These are phyloP conservation scores for Vanrija sp. DNA, from an alignment of 1,284 basidiomycete species.

Conservation along the genomic window DNA sequence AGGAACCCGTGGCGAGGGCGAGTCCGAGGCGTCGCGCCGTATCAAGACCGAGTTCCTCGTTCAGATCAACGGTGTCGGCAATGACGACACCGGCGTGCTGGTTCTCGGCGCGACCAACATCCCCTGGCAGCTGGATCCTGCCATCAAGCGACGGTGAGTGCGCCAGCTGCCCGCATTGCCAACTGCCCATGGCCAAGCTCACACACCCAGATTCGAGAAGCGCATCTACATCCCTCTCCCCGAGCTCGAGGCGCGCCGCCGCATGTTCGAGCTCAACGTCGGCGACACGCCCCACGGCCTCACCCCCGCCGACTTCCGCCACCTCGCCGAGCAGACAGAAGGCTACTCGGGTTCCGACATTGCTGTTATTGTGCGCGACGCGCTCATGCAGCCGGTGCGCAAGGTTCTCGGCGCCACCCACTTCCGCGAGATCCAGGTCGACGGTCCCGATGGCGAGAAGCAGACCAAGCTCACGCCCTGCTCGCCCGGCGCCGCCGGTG, in stretches of 20 bases:
- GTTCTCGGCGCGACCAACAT: conserved; percentile 99
- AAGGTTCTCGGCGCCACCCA: conserved; percentile 95
- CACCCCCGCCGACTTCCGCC: conserved; percentile 70
- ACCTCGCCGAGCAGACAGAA: conserved; percentile 79
- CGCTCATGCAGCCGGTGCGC: conserved; percentile 96
- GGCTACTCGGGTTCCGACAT: conserved; percentile 97
- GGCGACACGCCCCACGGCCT: conserved; percentile 88
- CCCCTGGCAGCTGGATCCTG: conserved; percentile 93
- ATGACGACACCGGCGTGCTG: conserved; percentile 95
- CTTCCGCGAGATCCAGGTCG: conserved; percentile 63
- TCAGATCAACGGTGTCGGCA: conserved; percentile 93
- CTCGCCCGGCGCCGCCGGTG: conserved; percentile 84
- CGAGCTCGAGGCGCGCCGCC: conserved; percentile 83
- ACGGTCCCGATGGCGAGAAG: conserved; percentile 47
- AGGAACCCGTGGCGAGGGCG: conserved; percentile 89
- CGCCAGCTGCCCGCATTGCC: no score
- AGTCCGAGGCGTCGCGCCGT: conserved; percentile 89
- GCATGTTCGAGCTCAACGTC: conserved; percentile 96
- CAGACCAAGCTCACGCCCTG: conserved; percentile 79
- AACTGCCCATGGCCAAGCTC: not conserved
- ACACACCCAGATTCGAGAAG: conserved; percentile 74
- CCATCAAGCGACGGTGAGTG: conserved; percentile 86
- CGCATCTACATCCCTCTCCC: conserved; percentile 97
- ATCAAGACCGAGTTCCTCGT: conserved; percentile 99
- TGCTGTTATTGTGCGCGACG: conserved; percentile 90